Conservation (phyloP, 139 green algal species). For the Micromonas commoda region DNA sequence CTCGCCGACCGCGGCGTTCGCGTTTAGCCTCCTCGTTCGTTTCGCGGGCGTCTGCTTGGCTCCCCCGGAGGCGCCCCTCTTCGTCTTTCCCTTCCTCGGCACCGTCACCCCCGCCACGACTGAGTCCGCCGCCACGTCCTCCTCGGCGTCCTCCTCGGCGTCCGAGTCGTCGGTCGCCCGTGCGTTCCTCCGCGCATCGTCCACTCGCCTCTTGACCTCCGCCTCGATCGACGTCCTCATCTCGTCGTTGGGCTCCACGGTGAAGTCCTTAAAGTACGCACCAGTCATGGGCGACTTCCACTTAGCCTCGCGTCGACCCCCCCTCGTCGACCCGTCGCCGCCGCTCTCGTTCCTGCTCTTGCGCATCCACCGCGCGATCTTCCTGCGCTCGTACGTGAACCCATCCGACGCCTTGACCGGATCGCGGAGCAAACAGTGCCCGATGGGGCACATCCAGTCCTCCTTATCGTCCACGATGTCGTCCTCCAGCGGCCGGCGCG, state of each 20-base stretch:
- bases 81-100: too few species aligned
- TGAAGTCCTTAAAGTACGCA: background rate
- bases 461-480: background rate
- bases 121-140: too few species aligned
- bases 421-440: background rate
- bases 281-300: background rate
- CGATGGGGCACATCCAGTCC: background rate
- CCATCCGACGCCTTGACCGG: background rate
- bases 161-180: too few species aligned
- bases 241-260: background rate
- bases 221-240: background rate
- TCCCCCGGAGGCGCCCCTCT: too few species aligned
- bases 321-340: background rate
- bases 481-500: background rate
- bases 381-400: background rate
- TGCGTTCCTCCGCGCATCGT: too few species aligned
- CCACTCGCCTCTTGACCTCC: background rate
- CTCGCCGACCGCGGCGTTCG: too few species aligned
- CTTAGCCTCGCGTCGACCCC: background rate
- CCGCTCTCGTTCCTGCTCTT: background rate
- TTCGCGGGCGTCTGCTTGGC: too few species aligned
- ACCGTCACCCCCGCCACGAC: too few species aligned
- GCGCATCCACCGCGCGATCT: background rate
- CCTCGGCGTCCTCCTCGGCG: too few species aligned
- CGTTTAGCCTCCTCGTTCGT: too few species aligned